phyloP scores from a whole-genome alignment of 768 basidiomycete species.

The Trametes elegans region DNA sequence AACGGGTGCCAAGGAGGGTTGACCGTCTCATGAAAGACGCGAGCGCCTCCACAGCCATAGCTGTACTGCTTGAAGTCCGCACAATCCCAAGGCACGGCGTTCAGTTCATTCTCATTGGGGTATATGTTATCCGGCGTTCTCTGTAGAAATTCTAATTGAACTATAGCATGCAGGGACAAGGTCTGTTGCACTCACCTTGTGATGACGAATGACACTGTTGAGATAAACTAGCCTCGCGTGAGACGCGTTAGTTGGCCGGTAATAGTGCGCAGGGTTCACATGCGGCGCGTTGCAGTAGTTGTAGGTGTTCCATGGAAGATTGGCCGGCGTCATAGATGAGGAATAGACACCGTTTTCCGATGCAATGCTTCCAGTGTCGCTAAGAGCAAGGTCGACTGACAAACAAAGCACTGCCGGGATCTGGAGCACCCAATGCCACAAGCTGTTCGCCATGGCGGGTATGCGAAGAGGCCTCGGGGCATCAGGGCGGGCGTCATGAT shows the following conservation, averaged over 20 bases:
- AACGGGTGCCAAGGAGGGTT: conserved; percentile 45
- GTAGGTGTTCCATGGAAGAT: conserved; percentile 48
- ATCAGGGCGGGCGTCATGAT: no score
- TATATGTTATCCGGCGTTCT: conserved; percentile 50
- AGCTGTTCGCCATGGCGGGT: conserved; percentile 24
- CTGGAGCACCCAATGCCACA: not conserved
- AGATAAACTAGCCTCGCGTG: conserved; percentile 39
- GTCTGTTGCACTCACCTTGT: conserved; percentile 36
- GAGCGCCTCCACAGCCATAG: conserved; percentile 34
- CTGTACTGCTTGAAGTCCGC: conserved; percentile 37
- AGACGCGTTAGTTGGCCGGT: conserved; percentile 26
- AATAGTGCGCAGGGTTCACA: conserved; percentile 44
- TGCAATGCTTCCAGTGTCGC: conserved; percentile 10
- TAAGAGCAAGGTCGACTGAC: not conserved
- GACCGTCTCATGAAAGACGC: conserved; percentile 39
- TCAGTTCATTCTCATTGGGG: conserved; percentile 41
- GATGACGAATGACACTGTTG: conserved; percentile 44
- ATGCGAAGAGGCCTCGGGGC: no score
- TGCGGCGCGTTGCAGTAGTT: conserved; percentile 54
- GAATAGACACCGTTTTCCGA: conserved; percentile 40
- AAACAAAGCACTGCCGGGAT: conserved; percentile 1
- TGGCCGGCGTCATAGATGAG: conserved; percentile 40
- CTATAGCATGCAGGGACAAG: not conserved
- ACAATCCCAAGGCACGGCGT: conserved; percentile 42
- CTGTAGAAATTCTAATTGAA: conserved; percentile 25